Evolutionary conservation across 768 basidiomycete species (phyloP).

Genomic region (Favolaschia claudopus): DNA sequence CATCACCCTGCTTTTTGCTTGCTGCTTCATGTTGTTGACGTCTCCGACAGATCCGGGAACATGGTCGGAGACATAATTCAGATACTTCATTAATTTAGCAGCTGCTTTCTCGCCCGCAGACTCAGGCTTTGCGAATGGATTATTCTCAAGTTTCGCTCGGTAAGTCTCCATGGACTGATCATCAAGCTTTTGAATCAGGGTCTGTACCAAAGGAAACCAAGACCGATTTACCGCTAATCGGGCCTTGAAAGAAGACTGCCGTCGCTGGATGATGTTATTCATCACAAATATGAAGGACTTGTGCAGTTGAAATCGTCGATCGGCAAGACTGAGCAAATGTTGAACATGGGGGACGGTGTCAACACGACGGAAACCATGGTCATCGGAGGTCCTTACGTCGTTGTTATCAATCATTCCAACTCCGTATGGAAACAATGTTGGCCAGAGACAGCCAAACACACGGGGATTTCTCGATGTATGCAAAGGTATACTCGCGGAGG

Average conservation of each 20-base stretch:
- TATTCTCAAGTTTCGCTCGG: no score
- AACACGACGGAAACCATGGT: conserved; percentile 1
- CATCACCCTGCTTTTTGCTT: conserved; percentile 15
- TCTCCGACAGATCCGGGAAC: no score
- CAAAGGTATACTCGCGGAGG: conserved; percentile 13
- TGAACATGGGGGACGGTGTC: background rate
- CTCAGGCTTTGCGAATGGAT: conserved; percentile 14
- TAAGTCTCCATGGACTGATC: no score
- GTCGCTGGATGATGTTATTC: conserved; percentile 17
- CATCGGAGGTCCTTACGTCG: background rate
- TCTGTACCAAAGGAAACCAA: conserved; percentile 12
- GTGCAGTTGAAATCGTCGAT: conserved; percentile 17
- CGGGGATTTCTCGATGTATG: conserved; percentile 13
- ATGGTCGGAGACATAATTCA: conserved; percentile 18
- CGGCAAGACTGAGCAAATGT: conserved; percentile 2
- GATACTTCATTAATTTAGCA: conserved; percentile 5
- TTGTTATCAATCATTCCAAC: conserved; percentile 20
- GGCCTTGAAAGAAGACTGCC: conserved; percentile 11
- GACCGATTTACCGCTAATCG: conserved; percentile 7
- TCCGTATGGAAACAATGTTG: conserved; percentile 28
- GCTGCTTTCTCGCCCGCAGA: conserved; percentile 20
- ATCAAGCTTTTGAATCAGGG: no score
- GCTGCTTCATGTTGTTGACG: conserved; percentile 14
- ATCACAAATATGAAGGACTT: conserved; percentile 21
- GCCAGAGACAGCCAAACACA: conserved; percentile 19